Base-by-base conservation (phyloP, 805 yeast genomes). In the Metschnikowia picachoensis region DNA sequence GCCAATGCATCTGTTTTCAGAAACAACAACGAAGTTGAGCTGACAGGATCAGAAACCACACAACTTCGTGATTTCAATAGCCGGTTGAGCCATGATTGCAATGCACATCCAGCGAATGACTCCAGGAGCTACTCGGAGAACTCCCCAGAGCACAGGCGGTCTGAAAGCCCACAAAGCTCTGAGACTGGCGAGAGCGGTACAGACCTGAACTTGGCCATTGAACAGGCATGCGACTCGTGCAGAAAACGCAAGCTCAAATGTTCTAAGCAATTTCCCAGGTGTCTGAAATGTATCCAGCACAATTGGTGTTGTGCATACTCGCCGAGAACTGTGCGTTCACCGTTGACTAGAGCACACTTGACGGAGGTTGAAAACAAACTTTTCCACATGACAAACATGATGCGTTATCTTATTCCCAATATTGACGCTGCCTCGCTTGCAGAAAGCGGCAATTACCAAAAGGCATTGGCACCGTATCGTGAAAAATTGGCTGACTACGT, bases 151-250 rank as follows among this genome's bases (percentile, higher is more conserved):
- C 20, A 20, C 20, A 1, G 20, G 6, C 20, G 20, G 20, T 20
- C 20, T 20, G 20, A 6, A 20, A 20, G 20, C 6, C 6, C 20
- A 20, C 20, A 20, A 6, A 6, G 20, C 6, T 20, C 20, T 20
- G 20, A 20, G 20, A 20, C 20, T 20, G 20, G 20, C 20, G 20
- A 20, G 20, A 20, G 20, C 20, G 20, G n/a, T n/a, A 27, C 28
- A 3, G 37, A 35, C 28, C 8, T n/a, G 30, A 44, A 44, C 30
- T 35, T 45, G 27, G 32, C 51, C 14, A 75, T 77, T 29, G 82
- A 78, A 58, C 83, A 78, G 59, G 82, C 82, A 9, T 88, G 96
- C 64, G 96, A 88, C 63, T 82, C 91, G 3, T 88, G 96, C 61
- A 77, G 96, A 32, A 78, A 81, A 54, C 73, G 94, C 45, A 88